These are phyloP conservation scores for Tilletia caries DNA, from an alignment of 1,284 basidiomycete genomes.

Conservation along the genomic window DNA sequence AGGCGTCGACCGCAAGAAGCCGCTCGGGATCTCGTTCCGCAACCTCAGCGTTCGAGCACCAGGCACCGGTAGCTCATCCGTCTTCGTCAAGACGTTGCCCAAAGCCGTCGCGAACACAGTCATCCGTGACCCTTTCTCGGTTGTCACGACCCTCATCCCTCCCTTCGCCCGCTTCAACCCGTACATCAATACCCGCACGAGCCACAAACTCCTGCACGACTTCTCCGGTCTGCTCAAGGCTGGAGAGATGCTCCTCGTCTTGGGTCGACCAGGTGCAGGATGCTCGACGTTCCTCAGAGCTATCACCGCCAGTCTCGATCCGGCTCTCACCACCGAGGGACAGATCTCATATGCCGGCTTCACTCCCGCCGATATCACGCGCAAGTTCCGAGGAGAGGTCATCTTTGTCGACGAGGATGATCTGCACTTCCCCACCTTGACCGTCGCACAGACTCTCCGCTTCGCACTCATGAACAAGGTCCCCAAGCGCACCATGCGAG, in stretches of 20 bases:
- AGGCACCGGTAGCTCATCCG: conserved; percentile 29
- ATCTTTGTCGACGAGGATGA: conserved; percentile 34
- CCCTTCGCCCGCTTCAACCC: conserved; percentile 26
- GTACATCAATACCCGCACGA: conserved; percentile 7
- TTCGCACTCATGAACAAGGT: conserved; percentile 40
- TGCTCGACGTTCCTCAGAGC: conserved; percentile 38
- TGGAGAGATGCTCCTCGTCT: conserved; percentile 46
- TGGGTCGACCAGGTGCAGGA: conserved; percentile 42
- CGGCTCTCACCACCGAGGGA: conserved; percentile 19
- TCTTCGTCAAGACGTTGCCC: conserved; percentile 44
- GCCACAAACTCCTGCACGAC: conserved; percentile 24
- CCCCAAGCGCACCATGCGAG: conserved; percentile 24
- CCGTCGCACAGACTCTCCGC: conserved; percentile 38
- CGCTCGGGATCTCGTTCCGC: conserved; percentile 40
- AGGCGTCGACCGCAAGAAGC: conserved; percentile 34
- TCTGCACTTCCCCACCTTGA: conserved; percentile 41
- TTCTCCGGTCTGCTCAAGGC: conserved; percentile 36
- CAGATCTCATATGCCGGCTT: conserved; percentile 42
- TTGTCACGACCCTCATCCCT: conserved; percentile 33
- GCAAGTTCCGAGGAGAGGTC: conserved; percentile 35
- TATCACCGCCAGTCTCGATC: conserved; percentile 27
- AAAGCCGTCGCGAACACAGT: conserved; percentile 39
- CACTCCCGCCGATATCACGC: conserved; percentile 25
- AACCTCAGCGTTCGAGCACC: conserved; percentile 35
- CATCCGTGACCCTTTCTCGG: conserved; percentile 32